phyloP scores from a whole-genome alignment of 1,284 basidiomycete species.

The Leccinum angustisporum region DNA sequence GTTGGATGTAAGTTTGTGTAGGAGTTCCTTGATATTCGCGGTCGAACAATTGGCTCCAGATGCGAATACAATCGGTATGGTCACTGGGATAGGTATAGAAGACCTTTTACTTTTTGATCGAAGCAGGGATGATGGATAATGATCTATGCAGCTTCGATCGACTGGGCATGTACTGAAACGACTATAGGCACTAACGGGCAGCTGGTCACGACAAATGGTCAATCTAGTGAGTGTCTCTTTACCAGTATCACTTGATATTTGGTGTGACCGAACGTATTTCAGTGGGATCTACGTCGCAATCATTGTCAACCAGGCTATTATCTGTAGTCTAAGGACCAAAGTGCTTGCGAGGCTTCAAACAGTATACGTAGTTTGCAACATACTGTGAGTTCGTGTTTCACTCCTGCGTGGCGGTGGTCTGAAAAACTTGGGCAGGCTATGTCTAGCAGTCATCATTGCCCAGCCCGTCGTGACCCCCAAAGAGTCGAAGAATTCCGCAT shows the following conservation, averaged over 20 bases:
- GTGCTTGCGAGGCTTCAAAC: slow-evolving; percentile 35
- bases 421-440: slow-evolving; percentile 30
- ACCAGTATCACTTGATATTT: neutral
- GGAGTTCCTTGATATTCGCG: neutral
- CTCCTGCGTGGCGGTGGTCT: neutral
- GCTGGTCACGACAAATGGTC: slow-evolving; percentile 29
- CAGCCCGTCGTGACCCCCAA: slow-evolving; percentile 46
- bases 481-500: slow-evolving; percentile 43
- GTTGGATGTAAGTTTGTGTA: slow-evolving; percentile 37
- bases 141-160: slow-evolving; percentile 37
- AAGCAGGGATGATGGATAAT: neutral
- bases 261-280: neutral
- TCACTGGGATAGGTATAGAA: slow-evolving; percentile 31
- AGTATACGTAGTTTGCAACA: slow-evolving; percentile 32
- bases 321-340: slow-evolving; percentile 45
- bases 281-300: slow-evolving; percentile 36
- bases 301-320: slow-evolving; percentile 33
- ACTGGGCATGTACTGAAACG: slow-evolving; percentile 41
- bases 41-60: slow-evolving; percentile 25
- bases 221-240: slow-evolving; percentile 31
- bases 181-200: slow-evolving; percentile 36
- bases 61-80: slow-evolving; percentile 39
- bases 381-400: slow-evolving; percentile 29
- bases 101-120: neutral
- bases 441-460: slow-evolving; percentile 45